Evolutionary conservation across 306 rosid species (phyloP).

Genomic region (Senna siamea): DNA sequence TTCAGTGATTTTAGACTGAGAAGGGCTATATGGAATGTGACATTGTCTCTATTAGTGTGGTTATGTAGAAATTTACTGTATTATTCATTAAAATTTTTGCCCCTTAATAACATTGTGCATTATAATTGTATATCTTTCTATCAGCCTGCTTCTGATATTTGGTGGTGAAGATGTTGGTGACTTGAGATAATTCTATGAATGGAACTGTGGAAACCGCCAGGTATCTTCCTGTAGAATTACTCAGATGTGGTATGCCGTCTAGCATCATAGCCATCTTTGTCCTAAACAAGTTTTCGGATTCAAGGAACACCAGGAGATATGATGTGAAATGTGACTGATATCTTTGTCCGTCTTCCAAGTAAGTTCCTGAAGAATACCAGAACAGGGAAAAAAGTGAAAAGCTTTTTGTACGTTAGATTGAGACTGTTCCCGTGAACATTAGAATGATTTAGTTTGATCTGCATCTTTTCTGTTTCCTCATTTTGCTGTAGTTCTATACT

Average conservation of each 20-base stretch:
- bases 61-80: neutral
- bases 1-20: slow-evolving; percentile 16
- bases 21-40: slow-evolving; percentile 5
- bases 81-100: slow-evolving; percentile 13
- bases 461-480: neutral
- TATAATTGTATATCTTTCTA: slow-evolving; percentile 5
- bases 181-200: slow-evolving; percentile 31
- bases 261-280: slow-evolving; percentile 43
- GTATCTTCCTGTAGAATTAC: slow-evolving; percentile 11
- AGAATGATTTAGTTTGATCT: slow-evolving; percentile 34
- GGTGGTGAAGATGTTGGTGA: slow-evolving; percentile 26
- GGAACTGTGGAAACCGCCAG: slow-evolving; percentile 35
- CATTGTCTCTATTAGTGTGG: slow-evolving; percentile 32
- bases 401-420: slow-evolving; percentile 39
- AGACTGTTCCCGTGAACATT: slow-evolving; percentile 42
- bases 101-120: slow-evolving; percentile 30
- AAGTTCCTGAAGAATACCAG: slow-evolving; percentile 24
- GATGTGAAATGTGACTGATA: slow-evolving; percentile 39
- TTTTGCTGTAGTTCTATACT: slow-evolving; percentile 3
- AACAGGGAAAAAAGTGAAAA: slow-evolving; percentile 36
- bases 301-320: slow-evolving; percentile 29
- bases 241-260: slow-evolving; percentile 38
- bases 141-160: slow-evolving; percentile 40
- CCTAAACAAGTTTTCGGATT: slow-evolving; percentile 45
- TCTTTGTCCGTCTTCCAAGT: slow-evolving; percentile 40